phyloP scores from a whole-genome alignment of 1,284 basidiomycete species.

The Ceratobasidium sp. region DNA sequence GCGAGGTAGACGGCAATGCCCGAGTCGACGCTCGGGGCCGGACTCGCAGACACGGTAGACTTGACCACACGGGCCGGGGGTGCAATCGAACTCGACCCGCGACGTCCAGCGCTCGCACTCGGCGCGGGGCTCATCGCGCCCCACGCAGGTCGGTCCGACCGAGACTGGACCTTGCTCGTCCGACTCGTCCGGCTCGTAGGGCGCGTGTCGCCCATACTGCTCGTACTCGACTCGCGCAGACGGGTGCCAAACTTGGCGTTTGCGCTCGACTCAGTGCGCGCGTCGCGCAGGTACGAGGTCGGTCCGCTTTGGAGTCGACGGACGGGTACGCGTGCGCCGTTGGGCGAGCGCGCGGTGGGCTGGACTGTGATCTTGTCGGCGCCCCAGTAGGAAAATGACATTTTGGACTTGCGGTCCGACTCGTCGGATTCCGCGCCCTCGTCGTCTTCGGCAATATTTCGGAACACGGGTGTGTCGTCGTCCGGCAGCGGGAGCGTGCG shows the following conservation, averaged over 20 bases:
- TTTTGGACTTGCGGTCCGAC: slow-evolving; percentile 85
- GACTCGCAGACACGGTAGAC: background rate
- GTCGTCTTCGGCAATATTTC: slow-evolving; percentile 48
- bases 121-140: slow-evolving; percentile 51
- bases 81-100: slow-evolving; percentile 12
- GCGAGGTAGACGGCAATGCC: slow-evolving; percentile 30
- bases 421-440: slow-evolving; percentile 68
- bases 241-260: slow-evolving; percentile 85
- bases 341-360: slow-evolving; percentile 61
- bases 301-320: slow-evolving; percentile 29
- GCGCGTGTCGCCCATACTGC: slow-evolving; percentile 50
- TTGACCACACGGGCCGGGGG: background rate
- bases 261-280: slow-evolving; percentile 65
- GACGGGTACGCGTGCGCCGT: slow-evolving; percentile 43
- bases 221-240: slow-evolving; percentile 51
- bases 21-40: slow-evolving; percentile 30
- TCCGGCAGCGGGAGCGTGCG: slow-evolving; percentile 35
- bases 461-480: slow-evolving; percentile 6
- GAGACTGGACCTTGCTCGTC: slow-evolving; percentile 56
- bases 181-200: slow-evolving; percentile 68
- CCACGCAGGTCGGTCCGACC: slow-evolving; percentile 22
- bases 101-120: slow-evolving; percentile 6
- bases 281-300: slow-evolving; percentile 27
- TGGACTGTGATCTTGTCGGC: slow-evolving; percentile 85
- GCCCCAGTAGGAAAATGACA: slow-evolving; percentile 90